phyloP scores from a whole-genome alignment of 2,329 filamentous ascomycete species.

The Hypoxylon sp. region DNA sequence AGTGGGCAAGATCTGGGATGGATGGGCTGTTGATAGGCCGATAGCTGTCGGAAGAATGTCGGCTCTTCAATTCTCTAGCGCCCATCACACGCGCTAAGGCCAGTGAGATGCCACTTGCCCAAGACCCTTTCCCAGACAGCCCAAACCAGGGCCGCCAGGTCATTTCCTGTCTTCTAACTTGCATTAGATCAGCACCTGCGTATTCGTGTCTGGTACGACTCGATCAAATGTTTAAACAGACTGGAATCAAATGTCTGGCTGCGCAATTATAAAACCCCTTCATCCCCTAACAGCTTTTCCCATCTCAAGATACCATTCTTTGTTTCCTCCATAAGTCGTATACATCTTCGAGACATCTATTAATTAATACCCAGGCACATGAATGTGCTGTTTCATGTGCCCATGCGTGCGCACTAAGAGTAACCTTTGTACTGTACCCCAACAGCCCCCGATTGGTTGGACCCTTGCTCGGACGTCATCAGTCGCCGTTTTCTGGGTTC shows the following conservation, averaged over 20 bases:
- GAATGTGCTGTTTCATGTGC: neutral
- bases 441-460: constrained; percentile 19
- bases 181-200: constrained; percentile 27
- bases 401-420: neutral
- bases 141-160: neutral
- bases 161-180: constrained; percentile 14
- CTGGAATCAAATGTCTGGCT: neutral
- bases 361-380: neutral
- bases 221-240: neutral
- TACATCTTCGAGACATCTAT: neutral
- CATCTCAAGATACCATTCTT: neutral
- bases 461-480: constrained; percentile 39
- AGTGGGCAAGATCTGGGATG: neutral
- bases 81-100: neutral
- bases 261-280: constrained; percentile 15
- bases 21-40: neutral
- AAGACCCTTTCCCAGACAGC: neutral
- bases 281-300: neutral
- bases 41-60: constrained; percentile 19
- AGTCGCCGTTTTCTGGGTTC: constrained; percentile 12
- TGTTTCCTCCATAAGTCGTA: neutral
- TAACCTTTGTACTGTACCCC: constrained; percentile 12
- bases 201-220: constrained; percentile 23
- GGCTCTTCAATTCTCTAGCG: constrained; percentile 7
- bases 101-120: neutral